Percentiles rank a stretch among this genome's conserved stretches.
Evolutionary conservation across 176 grass and related monocot species (phyloP).

Genomic region (Eremochloa ophiuroides): DNA sequence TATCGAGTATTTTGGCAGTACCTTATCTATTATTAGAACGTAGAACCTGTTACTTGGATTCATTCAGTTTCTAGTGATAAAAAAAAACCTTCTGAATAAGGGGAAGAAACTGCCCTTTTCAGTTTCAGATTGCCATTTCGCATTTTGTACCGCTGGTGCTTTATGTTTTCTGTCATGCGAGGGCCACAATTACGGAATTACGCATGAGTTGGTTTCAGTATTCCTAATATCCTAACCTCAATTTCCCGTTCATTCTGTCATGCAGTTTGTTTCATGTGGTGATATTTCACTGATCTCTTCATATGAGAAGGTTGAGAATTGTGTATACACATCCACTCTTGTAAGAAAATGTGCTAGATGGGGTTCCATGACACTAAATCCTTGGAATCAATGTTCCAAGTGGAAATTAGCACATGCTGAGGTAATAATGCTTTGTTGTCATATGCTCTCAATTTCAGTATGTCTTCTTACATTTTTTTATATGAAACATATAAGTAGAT

Average conservation of each 20-base stretch:
- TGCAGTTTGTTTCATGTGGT: slow-evolving; percentile 80
- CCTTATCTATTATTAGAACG: not conserved
- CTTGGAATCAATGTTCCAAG: slow-evolving; percentile 27
- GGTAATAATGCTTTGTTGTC: slow-evolving; percentile 36
- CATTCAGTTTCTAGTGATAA: not conserved
- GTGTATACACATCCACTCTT: slow-evolving; percentile 90
- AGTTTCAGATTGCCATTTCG: not conserved
- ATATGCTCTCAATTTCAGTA: not conserved
- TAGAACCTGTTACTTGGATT: not conserved
- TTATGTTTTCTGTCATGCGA: not conserved
- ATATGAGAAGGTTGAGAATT: slow-evolving; percentile 94
- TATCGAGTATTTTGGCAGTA: not conserved
- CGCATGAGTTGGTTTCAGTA: not conserved
- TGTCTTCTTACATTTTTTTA: not conserved
- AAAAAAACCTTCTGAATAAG: not conserved
- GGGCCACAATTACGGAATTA: not conserved
- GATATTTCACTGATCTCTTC: slow-evolving; percentile 84
- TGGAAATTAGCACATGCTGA: slow-evolving; percentile 83
- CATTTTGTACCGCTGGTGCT: not conserved
- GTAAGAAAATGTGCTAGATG: slow-evolving; percentile 61
- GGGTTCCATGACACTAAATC: slow-evolving; percentile 39
- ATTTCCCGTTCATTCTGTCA: not conserved
- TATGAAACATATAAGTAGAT: not conserved
- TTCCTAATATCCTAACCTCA: not conserved
- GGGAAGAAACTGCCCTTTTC: not conserved